These are phyloP conservation scores for Umbelopsis sp. DNA, from an alignment of 192 early-diverging fungal species.

Conservation along the genomic window DNA sequence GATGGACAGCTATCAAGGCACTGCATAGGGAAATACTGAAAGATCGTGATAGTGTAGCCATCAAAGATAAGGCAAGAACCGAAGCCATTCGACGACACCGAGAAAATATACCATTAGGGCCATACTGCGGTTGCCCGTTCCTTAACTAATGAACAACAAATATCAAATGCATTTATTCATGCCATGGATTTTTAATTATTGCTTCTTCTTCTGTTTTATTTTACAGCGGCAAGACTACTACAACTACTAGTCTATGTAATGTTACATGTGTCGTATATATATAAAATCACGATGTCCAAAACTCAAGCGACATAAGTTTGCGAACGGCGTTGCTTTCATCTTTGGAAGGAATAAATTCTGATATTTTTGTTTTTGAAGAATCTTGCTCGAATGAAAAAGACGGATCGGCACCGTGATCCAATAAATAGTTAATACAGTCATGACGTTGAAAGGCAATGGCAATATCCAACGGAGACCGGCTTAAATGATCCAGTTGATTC, in stretches of 20 bases:
- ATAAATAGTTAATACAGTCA: conserved; percentile 5
- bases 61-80: conserved; percentile 9
- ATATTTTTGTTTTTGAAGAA: neutral
- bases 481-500: neutral
- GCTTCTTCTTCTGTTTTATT: neutral
- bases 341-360: neutral
- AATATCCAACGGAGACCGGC: neutral
- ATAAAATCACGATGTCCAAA: neutral
- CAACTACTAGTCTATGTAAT: conserved; percentile 5
- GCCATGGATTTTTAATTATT: neutral
- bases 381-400: neutral
- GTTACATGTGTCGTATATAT: conserved; percentile 2
- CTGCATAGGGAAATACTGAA: neutral
- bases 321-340: neutral
- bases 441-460: conserved; percentile 7
- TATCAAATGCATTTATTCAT: neutral
- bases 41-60: neutral
- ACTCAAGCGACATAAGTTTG: conserved; percentile 12
- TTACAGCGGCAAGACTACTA: neutral
- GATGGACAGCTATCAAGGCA: neutral
- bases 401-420: neutral
- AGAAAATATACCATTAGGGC: conserved; percentile 15
- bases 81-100: neutral
- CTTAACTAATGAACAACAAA: neutral
- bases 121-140: conserved; percentile 12